phyloP scores from a whole-genome alignment of 1,284 basidiomycete species.

The Schizophyllum amplum region DNA sequence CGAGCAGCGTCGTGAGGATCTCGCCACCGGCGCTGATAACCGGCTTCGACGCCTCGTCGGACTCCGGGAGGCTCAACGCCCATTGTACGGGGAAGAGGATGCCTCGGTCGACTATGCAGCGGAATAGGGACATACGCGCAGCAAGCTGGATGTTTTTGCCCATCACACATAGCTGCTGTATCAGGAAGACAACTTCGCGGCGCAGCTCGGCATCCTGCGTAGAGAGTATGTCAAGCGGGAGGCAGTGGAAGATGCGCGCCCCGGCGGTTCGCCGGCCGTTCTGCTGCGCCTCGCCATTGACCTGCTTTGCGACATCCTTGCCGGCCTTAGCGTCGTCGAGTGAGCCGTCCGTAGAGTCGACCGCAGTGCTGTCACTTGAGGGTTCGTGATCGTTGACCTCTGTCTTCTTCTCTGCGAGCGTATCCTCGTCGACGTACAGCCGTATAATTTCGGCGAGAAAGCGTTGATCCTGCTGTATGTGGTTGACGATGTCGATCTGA shows the following conservation, averaged over 20 bases:
- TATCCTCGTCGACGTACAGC: constrained; percentile 66
- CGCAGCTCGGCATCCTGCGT: constrained; percentile 13
- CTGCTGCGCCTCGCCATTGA: constrained; percentile 18
- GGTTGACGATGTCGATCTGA: constrained; percentile 94
- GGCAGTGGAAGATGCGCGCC: constrained; percentile 18
- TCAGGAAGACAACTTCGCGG: constrained; percentile 58
- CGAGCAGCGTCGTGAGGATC: constrained; percentile 80
- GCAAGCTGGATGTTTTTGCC: constrained; percentile 94
- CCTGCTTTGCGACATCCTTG: constrained; percentile 8
- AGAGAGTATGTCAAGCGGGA: constrained; percentile 7
- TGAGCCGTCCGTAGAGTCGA: no score
- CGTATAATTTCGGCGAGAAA: constrained; percentile 77
- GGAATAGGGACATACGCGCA: constrained; percentile 82
- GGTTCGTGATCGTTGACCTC: constrained; percentile 16
- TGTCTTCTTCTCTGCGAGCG: constrained; percentile 30
- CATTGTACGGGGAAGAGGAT: constrained; percentile 89
- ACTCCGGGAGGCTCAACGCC: constrained; percentile 60
- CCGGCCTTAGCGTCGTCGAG: no score
- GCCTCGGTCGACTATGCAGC: constrained; percentile 82
- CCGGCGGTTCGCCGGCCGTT: constrained; percentile 14
- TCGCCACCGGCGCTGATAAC: constrained; percentile 83
- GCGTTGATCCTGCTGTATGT: constrained; percentile 72
- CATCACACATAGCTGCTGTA: constrained; percentile 93
- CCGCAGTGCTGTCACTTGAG: no score
- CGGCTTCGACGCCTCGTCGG: constrained; percentile 32